Evolutionary conservation across 2,329 filamentous ascomycete species (phyloP).

Genomic region (Diaporthe australafricana): DNA sequence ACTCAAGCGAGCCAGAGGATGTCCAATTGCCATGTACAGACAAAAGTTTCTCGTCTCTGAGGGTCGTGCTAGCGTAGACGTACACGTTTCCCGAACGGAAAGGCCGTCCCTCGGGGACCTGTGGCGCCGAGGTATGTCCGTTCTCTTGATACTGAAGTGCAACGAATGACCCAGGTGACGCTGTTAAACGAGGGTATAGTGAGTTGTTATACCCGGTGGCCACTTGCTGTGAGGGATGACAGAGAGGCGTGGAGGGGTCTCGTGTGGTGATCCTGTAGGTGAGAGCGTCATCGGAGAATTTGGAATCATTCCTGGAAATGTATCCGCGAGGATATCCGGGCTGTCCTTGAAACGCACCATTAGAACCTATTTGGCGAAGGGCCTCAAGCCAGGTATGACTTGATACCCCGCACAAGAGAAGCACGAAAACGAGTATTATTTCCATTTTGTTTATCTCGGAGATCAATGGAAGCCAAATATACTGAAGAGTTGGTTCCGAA

Average conservation of each 20-base stretch:
- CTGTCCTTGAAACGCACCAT: background rate
- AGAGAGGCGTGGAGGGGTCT: background rate
- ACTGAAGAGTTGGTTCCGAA: too few relatives aligned
- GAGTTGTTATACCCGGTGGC: background rate
- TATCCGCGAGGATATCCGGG: background rate
- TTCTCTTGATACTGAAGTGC: background rate
- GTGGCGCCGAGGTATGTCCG: background rate
- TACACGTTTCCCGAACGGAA: background rate
- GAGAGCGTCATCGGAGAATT: background rate
- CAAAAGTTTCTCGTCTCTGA: background rate
- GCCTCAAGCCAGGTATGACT: background rate
- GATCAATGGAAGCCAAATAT: too few relatives aligned
- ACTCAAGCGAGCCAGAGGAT: background rate
- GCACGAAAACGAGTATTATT: background rate
- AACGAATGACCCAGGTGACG: background rate
- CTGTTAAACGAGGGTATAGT: background rate
- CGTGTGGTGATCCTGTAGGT: background rate
- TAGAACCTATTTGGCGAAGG: background rate
- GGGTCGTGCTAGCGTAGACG: background rate
- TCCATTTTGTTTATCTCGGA: background rate
- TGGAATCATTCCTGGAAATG: background rate
- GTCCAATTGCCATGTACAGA: background rate
- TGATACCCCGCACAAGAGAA: background rate
- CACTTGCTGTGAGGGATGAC: background rate
- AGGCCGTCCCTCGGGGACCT: background rate